phyloP scores from a whole-genome alignment of 192 early-diverging fungal genomes.

The Podila minutissima region DNA sequence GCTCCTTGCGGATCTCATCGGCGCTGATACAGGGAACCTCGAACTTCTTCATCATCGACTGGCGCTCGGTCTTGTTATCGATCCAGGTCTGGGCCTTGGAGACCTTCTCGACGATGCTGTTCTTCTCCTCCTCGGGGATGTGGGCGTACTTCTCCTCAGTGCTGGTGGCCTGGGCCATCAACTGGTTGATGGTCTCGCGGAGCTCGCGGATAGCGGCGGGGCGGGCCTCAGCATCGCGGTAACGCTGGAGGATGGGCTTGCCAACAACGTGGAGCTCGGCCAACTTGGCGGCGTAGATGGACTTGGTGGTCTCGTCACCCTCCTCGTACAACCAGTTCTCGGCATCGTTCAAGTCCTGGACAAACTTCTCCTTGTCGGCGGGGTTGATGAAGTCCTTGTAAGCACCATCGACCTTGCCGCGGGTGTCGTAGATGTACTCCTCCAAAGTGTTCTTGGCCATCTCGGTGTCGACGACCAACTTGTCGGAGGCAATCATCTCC shows the following conservation, averaged over 20 bases:
- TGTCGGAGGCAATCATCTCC: conserved; percentile 86
- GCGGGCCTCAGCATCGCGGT: conserved; percentile 85
- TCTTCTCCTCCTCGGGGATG: conserved; percentile 87
- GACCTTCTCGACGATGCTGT: conserved; percentile 81
- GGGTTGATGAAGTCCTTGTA: conserved; percentile 83
- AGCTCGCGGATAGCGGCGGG: conserved; percentile 87
- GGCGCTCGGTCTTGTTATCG: conserved; percentile 81
- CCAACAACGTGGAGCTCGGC: conserved; percentile 82
- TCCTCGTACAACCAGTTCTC: conserved; percentile 99
- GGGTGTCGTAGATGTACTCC: conserved; percentile 98
- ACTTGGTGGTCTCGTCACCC: conserved; percentile 93
- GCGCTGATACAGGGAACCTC: conserved; percentile 75
- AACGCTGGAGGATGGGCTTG: conserved; percentile 82
- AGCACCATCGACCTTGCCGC: conserved; percentile 82
- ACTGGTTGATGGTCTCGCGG: conserved; percentile 80
- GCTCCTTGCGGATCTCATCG: conserved; percentile 80
- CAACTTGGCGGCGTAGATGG: conserved; percentile 89
- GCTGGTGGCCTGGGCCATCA: conserved; percentile 75
- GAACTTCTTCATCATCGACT: conserved; percentile 80
- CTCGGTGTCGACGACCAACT: conserved; percentile 94
- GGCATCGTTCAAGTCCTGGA: conserved; percentile 72
- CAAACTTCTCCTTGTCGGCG: conserved; percentile 74
- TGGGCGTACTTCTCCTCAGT: conserved; percentile 90
- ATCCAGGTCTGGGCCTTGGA: conserved; percentile 88
- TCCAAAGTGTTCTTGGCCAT: conserved; percentile 95